Conservation (phyloP, 208 protist species). For the Trypanosoma vivax region DNA sequence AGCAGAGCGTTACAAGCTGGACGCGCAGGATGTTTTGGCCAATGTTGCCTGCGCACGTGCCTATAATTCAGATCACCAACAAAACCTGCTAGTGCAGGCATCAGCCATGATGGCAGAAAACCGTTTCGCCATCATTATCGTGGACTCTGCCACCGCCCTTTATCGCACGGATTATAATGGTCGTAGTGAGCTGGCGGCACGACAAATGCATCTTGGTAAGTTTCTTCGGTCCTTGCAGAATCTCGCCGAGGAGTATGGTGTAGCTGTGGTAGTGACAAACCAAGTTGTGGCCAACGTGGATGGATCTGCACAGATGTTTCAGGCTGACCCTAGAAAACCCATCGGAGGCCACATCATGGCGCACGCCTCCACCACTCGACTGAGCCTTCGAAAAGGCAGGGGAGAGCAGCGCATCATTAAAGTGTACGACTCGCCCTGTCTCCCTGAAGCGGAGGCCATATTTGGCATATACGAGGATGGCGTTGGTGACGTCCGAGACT, state of each 20-base stretch:
- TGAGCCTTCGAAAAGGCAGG: conserved; percentile 98
- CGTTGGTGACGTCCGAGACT: conserved; percentile 96
- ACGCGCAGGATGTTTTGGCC: conserved; percentile 96
- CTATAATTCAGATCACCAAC: conserved; percentile 99
- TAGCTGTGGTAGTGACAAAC: conserved; percentile 99
- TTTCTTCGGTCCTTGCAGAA: conserved; percentile 97
- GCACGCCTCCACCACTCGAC: conserved; percentile 98
- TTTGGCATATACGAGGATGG: conserved; percentile 96
- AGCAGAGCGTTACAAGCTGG: conserved; percentile 92
- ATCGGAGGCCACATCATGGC: conserved; percentile 99
- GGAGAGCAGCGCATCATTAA: conserved; percentile 99
- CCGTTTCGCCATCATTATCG: conserved; percentile 96
- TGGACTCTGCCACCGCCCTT: conserved; percentile 98
- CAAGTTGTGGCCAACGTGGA: conserved; percentile 98
- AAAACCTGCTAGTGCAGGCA: conserved; percentile 92
- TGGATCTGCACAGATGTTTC: conserved; percentile 93
- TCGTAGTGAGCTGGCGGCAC: conserved; percentile 95
- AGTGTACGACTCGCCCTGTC: conserved; percentile 99
- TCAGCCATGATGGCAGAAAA: conserved; percentile 98
- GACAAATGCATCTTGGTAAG: conserved; percentile 98
- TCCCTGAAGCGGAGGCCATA: conserved; percentile 96
- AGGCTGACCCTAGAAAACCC: conserved; percentile 98
- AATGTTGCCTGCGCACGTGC: conserved; percentile 99
- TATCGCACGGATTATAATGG: conserved; percentile 99
- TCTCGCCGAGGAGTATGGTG: conserved; percentile 98